Evolutionary conservation across 163 green algal genomes (phyloP).

Genomic region (Scenedesmus sp.): DNA sequence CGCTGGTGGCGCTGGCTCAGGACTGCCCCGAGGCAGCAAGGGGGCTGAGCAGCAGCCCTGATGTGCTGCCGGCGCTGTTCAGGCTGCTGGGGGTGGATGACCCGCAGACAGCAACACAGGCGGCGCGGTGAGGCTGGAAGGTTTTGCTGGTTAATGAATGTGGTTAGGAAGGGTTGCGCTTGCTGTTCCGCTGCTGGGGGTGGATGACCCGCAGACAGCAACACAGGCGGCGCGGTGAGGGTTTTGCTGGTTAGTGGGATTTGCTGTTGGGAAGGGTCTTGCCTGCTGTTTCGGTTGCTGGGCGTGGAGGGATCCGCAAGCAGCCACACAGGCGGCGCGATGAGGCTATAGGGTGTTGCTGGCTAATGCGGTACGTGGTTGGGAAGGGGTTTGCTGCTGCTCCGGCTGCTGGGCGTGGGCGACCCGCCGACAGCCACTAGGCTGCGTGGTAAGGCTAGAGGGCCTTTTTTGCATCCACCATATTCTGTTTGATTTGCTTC

Average conservation of each 20-base stretch:
- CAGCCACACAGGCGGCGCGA: conserved; percentile 34
- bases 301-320: conserved; percentile 42
- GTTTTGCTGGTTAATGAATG: too few species aligned
- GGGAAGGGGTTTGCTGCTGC: conserved; percentile 40
- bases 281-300: conserved; percentile 61
- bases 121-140: conserved; percentile 6
- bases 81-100: conserved; percentile 57
- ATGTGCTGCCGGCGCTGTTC: conserved; percentile 58
- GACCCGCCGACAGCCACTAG: conserved; percentile 16
- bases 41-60: conserved; percentile 33
- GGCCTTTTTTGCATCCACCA: too few species aligned
- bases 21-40: conserved; percentile 56
- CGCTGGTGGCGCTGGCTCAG: conserved; percentile 47
- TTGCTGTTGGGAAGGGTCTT: neutral
- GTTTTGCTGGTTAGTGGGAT: too few species aligned
- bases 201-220: conserved; percentile 49
- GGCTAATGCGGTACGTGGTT: too few species aligned
- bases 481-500: too few species aligned
- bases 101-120: conserved; percentile 37
- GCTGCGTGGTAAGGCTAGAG: too few species aligned
- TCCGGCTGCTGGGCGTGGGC: conserved; percentile 57
- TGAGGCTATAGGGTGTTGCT: too few species aligned
- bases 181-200: conserved; percentile 61
- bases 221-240: conserved; percentile 23
- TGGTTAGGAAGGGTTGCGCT: conserved; percentile 14